Percentiles rank a stretch among this genome's conserved stretches.
Evolutionary conservation across 305 asterid species (phyloP).

Genomic region (Solanum chacoense): DNA sequence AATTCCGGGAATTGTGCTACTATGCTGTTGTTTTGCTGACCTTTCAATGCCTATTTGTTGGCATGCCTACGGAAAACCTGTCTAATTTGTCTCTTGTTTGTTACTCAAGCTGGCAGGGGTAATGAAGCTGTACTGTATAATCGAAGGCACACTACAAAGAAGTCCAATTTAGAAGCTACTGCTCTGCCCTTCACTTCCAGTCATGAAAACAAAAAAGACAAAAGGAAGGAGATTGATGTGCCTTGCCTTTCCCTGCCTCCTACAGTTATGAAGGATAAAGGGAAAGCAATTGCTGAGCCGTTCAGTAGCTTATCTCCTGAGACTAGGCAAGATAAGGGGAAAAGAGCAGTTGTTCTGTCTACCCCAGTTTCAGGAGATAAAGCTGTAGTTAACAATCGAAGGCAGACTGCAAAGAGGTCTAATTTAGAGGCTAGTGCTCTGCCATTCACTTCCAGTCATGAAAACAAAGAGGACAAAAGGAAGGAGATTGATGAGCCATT

Average conservation of each 20-base stretch:
- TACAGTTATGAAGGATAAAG: slow-evolving; percentile 14
- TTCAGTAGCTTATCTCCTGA: slow-evolving; percentile 7
- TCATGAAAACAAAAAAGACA: slow-evolving; percentile 19
- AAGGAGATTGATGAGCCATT: slow-evolving; percentile 10
- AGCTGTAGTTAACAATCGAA: neutral
- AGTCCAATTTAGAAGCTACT: neutral
- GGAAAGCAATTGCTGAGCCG: slow-evolving; percentile 9
- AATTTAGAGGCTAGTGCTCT: slow-evolving; percentile 1
- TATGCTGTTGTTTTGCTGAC: neutral
- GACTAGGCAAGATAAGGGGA: slow-evolving; percentile 5
- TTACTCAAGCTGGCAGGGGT: slow-evolving; percentile 3
- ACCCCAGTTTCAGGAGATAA: slow-evolving; percentile 10
- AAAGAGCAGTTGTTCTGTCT: slow-evolving; percentile 8
- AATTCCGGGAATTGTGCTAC: neutral
- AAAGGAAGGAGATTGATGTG: slow-evolving; percentile 7
- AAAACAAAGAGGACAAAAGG: slow-evolving; percentile 16
- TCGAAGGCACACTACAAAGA: neutral
- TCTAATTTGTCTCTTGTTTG: neutral
- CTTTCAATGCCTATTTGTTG: neutral
- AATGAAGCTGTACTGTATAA: neutral
- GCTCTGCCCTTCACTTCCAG: slow-evolving; percentile 7
- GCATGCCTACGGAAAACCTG: neutral
- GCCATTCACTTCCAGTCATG: slow-evolving; percentile 10
- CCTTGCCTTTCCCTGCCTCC: slow-evolving; percentile 11
- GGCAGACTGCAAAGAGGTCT: neutral